Evolutionary conservation across 1,284 basidiomycete genomes (phyloP), one percentile per base, ranked within the genome.

Genomic region (Violaceomyces palustris): DNA sequence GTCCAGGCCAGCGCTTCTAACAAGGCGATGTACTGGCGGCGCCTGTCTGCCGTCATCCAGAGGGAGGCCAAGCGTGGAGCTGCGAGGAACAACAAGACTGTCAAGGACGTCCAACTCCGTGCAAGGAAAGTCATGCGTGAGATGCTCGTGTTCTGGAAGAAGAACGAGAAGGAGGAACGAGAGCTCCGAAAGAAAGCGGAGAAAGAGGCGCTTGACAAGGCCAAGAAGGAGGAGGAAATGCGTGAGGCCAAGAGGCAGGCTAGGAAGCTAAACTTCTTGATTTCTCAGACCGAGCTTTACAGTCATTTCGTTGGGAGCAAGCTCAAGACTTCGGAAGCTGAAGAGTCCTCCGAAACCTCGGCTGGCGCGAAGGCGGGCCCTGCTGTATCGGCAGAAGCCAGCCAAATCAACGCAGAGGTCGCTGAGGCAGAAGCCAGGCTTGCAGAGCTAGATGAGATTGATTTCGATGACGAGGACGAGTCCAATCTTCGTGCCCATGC

Each of bases 291-390:
- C 10, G 94, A 99, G 75, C 81, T 98, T 10, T 99, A 98, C 77
- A 94, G 89, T 62, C 94, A 99, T 78, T 98, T 98, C 79, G 90
- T 99, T 49, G 93, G 94, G 29, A 96, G 85, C 76, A 98, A 98
- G 77, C 82, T 98, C 65, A 96, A 94, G 78, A 97, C 93, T 33
- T 82, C 83, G 45, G 92, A 96, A 72, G 83, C 92, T 21, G 88
- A 94, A 75, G 87, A 88, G 17, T 75, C 75, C 4, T 84, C 86
- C 31, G 79, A 80, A 50, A 78, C 76, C 0, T 75, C 75, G 2
- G 75, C 69, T 12, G 66, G 67, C 27, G 56, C 51, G 42, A 55
- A 54, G 38, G 58, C 38, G 12, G 46, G 60, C 22, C 60, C 53
- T 3, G 52, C 51, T 19, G 49, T 43, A 4, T 61, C 71, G 7